Evolutionary conservation across 169 alveolate genomes (phyloP).

Genomic region (Cystoisospora suis): DNA sequence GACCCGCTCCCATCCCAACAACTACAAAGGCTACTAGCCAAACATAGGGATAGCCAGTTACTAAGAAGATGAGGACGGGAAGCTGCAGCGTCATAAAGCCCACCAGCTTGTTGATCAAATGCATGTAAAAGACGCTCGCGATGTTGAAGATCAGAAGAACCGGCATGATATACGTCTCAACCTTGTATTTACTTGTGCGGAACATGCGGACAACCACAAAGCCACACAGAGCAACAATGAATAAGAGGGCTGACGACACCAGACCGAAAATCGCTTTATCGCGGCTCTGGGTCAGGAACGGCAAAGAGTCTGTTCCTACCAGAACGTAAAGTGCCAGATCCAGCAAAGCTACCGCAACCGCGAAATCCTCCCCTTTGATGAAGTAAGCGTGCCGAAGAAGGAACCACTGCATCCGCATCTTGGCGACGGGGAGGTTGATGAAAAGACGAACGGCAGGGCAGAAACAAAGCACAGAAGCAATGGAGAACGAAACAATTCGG

Average conservation of each 20-base stretch:
- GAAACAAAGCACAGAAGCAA: neutral
- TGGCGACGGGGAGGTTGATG: too few species aligned
- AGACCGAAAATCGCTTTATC: slow-evolving; percentile 63
- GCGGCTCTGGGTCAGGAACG: slow-evolving; percentile 40
- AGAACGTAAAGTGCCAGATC: slow-evolving; percentile 70
- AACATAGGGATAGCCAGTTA: slow-evolving; percentile 73
- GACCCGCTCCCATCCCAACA: slow-evolving; percentile 62
- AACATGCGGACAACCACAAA: slow-evolving; percentile 70
- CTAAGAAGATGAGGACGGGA: slow-evolving; percentile 62
- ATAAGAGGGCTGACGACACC: slow-evolving; percentile 64
- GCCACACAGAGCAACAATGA: slow-evolving; percentile 67
- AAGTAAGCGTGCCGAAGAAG: slow-evolving; percentile 65
- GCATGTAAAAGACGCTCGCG: slow-evolving; percentile 61
- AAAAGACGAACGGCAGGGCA: too few species aligned
- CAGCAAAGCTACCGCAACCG: slow-evolving; percentile 69
- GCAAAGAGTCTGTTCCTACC: slow-evolving; percentile 56
- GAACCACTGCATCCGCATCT: slow-evolving; percentile 51
- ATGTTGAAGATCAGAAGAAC: slow-evolving; percentile 64
- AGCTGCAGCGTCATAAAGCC: slow-evolving; percentile 70
- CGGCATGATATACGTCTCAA: slow-evolving; percentile 68
- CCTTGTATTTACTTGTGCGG: slow-evolving; percentile 67
- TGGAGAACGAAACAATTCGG: neutral
- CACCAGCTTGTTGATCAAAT: slow-evolving; percentile 61
- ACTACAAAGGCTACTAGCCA: slow-evolving; percentile 67
- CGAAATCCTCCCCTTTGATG: slow-evolving; percentile 73